phyloP scores from a whole-genome alignment of 2,329 filamentous ascomycete species.

The Xylariaceae sp. region DNA sequence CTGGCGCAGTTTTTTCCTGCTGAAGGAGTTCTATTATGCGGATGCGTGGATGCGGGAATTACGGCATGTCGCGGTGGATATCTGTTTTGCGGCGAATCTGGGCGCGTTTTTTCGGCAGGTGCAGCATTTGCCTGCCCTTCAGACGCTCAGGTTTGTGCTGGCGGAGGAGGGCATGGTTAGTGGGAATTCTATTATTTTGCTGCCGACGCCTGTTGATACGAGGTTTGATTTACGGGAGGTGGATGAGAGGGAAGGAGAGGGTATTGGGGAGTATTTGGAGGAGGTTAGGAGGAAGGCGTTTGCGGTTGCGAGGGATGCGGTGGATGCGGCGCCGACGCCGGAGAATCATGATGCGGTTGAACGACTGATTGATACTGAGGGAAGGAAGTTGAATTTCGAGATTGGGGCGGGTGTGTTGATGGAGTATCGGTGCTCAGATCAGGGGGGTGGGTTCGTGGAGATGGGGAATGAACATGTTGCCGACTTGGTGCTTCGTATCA shows the following conservation, averaged over 20 bases:
- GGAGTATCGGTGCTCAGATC: neutral
- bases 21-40: slow-evolving; percentile 4
- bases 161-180: neutral
- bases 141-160: neutral
- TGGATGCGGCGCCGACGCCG: neutral
- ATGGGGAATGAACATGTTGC: neutral
- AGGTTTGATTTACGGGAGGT: neutral
- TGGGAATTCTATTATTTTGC: neutral
- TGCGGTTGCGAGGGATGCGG: neutral
- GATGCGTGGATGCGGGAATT: neutral
- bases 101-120: neutral
- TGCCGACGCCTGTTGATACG: neutral
- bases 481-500: neutral
- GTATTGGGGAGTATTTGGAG: neutral
- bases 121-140: neutral
- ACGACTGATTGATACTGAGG: neutral
- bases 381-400: neutral
- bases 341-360: neutral
- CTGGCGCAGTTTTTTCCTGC: slow-evolving; percentile 4
- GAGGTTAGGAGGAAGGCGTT: neutral
- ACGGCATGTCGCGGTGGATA: neutral
- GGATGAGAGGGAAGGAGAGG: neutral
- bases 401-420: neutral
- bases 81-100: neutral
- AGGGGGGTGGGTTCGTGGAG: neutral